Percentiles rank a stretch among this genome's conserved stretches.
Evolutionary conservation across 2,329 filamentous ascomycete genomes (phyloP).

Genomic region (Aureobasidium zeae): DNA sequence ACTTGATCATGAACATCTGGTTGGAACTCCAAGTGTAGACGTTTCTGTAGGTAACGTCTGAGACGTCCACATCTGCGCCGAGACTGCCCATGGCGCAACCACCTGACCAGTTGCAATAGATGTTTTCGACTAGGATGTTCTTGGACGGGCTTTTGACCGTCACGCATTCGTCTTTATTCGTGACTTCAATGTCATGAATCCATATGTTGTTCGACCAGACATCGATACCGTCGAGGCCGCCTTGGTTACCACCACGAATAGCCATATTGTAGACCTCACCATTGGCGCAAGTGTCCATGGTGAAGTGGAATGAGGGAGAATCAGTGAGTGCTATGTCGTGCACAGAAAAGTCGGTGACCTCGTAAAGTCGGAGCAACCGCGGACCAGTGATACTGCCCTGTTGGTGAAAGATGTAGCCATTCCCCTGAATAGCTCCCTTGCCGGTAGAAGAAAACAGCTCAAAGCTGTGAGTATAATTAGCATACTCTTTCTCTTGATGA

Average conservation of each 20-base stretch:
- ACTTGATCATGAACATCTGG: slow-evolving; percentile 53
- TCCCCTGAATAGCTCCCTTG: slow-evolving; percentile 44
- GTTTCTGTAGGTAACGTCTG: slow-evolving; percentile 46
- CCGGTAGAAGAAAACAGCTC: slow-evolving; percentile 46
- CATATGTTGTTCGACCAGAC: slow-evolving; percentile 47
- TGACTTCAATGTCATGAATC: slow-evolving; percentile 52
- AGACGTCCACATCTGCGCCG: slow-evolving; percentile 40
- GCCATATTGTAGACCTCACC: slow-evolving; percentile 49
- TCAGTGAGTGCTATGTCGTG: slow-evolving; percentile 44
- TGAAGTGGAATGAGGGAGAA: slow-evolving; percentile 43
- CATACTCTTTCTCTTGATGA: neutral
- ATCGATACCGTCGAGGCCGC: slow-evolving; percentile 49
- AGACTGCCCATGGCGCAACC: slow-evolving; percentile 50
- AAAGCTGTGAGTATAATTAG: slow-evolving; percentile 32
- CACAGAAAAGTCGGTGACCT: slow-evolving; percentile 40
- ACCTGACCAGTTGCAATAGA: slow-evolving; percentile 55
- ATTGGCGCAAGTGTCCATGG: slow-evolving; percentile 41
- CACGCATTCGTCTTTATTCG: slow-evolving; percentile 54
- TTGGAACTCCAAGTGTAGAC: slow-evolving; percentile 52
- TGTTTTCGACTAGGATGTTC: slow-evolving; percentile 49
- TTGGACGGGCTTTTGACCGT: slow-evolving; percentile 46
- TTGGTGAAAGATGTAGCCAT: slow-evolving; percentile 42
- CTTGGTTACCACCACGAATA: slow-evolving; percentile 43
- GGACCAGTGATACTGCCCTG: slow-evolving; percentile 34
- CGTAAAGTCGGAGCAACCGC: slow-evolving; percentile 38